Percentiles rank a stretch among this genome's conserved stretches.
These are phyloP conservation scores for Gnomoniopsis sp. DNA, from an alignment of 2,329 filamentous ascomycete genomes.

Conservation along the genomic window DNA sequence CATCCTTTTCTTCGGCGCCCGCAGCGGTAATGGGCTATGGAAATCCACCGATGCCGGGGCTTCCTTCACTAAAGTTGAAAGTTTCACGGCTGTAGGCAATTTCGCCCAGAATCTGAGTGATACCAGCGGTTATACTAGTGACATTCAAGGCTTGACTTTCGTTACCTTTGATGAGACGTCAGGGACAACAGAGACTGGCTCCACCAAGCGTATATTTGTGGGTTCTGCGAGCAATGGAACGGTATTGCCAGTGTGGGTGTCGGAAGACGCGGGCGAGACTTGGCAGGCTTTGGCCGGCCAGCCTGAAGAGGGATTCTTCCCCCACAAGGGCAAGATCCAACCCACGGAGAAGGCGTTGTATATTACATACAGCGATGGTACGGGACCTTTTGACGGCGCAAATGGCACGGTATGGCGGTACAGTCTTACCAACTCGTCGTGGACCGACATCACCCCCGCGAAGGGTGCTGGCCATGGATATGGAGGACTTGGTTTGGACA, in stretches of 20 bases:
- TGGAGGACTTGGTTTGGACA: slow-evolving; percentile 51
- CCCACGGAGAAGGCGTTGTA: slow-evolving; percentile 51
- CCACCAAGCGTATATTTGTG: slow-evolving; percentile 54
- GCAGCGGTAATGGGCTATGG: slow-evolving; percentile 56
- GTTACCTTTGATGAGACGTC: slow-evolving; percentile 55
- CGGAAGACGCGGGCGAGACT: slow-evolving; percentile 48
- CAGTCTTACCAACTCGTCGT: slow-evolving; percentile 43
- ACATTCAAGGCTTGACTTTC: slow-evolving; percentile 47
- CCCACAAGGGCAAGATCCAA: slow-evolving; percentile 50
- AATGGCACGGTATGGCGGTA: slow-evolving; percentile 52
- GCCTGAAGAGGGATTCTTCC: slow-evolving; percentile 48
- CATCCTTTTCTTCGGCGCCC: slow-evolving; percentile 55
- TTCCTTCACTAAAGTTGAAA: slow-evolving; percentile 48
- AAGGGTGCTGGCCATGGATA: slow-evolving; percentile 47
- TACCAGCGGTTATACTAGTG: slow-evolving; percentile 38
- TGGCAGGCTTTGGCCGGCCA: slow-evolving; percentile 42
- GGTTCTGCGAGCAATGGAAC: slow-evolving; percentile 50
- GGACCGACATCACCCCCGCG: slow-evolving; percentile 55
- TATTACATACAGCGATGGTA: slow-evolving; percentile 49
- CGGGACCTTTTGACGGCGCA: slow-evolving; percentile 56
- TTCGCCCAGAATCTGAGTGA: slow-evolving; percentile 43
- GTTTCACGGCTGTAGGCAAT: slow-evolving; percentile 49
- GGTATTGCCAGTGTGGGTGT: slow-evolving; percentile 47
- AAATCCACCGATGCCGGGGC: slow-evolving; percentile 52
- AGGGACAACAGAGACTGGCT: slow-evolving; percentile 33